Percentiles rank a stretch among this genome's conserved stretches.
Evolutionary conservation across 2,329 filamentous ascomycete genomes (phyloP).

Genomic region (Thielaviopsis euricoi): DNA sequence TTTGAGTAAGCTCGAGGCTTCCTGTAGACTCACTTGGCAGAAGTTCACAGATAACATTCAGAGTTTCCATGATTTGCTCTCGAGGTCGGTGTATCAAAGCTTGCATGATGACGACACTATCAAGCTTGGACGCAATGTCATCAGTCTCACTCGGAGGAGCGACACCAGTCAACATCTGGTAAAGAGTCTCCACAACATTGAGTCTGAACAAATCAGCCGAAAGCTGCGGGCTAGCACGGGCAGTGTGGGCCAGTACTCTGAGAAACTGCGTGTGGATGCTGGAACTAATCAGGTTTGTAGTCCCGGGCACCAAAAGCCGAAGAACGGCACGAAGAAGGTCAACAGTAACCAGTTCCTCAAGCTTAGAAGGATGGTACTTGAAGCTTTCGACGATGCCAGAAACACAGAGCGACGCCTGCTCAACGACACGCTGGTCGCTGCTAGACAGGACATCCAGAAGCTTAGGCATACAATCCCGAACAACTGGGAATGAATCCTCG

Average conservation of each 20-base stretch:
- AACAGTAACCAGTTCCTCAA: constrained; percentile 83
- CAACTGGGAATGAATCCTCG: constrained; percentile 79
- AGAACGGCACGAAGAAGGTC: constrained; percentile 74
- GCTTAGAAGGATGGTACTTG: constrained; percentile 67
- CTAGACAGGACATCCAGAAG: constrained; percentile 78
- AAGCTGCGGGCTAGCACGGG: constrained; percentile 70
- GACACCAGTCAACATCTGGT: constrained; percentile 91
- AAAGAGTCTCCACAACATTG: constrained; percentile 92
- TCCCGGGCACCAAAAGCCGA: constrained; percentile 77
- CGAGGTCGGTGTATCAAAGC: constrained; percentile 87
- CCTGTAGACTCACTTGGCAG: constrained; percentile 42
- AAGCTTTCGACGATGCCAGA: constrained; percentile 96
- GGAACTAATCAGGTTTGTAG: constrained; percentile 84
- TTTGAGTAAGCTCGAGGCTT: constrained; percentile 19
- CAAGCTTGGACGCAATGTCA: constrained; percentile 69
- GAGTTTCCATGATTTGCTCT: constrained; percentile 90
- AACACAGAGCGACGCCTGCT: constrained; percentile 90
- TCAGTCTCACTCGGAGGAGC: constrained; percentile 70
- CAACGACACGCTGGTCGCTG: constrained; percentile 90
- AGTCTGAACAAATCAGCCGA: constrained; percentile 88
- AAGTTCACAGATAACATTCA: constrained; percentile 94
- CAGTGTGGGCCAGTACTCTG: constrained; percentile 76
- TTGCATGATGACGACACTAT: constrained; percentile 97
- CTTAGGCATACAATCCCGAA: constrained; percentile 92
- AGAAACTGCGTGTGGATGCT: constrained; percentile 95